phyloP scores from a whole-genome alignment of 2,329 filamentous ascomycete genomes.

The Venturia oleaginea region DNA sequence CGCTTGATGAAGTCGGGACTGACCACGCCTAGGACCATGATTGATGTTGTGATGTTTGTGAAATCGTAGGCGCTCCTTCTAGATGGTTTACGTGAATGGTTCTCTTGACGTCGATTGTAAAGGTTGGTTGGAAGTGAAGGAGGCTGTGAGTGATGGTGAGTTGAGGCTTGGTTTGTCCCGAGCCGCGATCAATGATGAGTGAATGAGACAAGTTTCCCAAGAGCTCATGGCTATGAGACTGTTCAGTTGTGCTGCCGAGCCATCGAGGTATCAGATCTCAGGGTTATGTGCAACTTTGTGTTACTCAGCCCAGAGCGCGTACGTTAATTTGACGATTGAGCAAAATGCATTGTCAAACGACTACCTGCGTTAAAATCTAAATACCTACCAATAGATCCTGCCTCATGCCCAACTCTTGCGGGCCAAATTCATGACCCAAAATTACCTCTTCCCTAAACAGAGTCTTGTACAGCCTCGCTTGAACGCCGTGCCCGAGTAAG shows the following conservation, averaged over 20 bases:
- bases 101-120: background rate
- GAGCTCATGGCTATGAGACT: background rate
- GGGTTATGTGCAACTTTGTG: conserved; percentile 2
- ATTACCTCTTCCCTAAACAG: background rate
- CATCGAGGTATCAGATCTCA: background rate
- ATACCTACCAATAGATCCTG: background rate
- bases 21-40: background rate
- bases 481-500: background rate
- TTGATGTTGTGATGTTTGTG: background rate
- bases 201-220: background rate
- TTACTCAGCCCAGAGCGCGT: background rate
- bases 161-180: background rate
- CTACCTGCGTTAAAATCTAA: background rate
- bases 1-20: background rate
- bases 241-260: background rate
- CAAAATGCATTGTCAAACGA: background rate
- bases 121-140: background rate
- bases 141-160: background rate
- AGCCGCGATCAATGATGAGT: background rate
- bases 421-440: background rate
- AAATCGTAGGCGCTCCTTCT: background rate
- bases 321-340: background rate
- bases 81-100: background rate
- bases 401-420: background rate
- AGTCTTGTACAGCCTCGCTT: background rate